phyloP scores from a whole-genome alignment of 371 early-diverging fungal genomes.

The Mortierella sp. region DNA sequence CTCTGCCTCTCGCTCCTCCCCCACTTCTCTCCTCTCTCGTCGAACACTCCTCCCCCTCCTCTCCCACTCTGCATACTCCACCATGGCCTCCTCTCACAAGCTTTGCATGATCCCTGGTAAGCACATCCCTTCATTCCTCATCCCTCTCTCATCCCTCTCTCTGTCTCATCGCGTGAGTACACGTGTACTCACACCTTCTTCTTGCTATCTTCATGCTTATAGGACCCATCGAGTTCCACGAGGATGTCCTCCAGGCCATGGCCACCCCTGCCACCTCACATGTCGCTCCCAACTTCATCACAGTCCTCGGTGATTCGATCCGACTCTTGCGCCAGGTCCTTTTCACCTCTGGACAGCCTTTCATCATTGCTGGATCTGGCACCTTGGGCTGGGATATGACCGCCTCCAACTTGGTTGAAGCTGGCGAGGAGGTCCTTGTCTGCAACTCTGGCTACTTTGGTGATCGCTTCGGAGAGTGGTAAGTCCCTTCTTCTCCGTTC shows the following conservation, averaged over 20 bases:
- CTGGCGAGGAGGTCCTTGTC: constrained; percentile 89
- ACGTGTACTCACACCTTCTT: background rate
- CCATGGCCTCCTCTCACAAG: constrained; percentile 63
- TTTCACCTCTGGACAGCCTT: constrained; percentile 90
- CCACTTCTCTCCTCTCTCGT: constrained; percentile 1
- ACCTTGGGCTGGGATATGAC: constrained; percentile 96
- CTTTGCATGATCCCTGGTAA: constrained; percentile 94
- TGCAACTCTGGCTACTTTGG: constrained; percentile 96
- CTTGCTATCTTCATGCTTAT: background rate
- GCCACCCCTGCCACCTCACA: constrained; percentile 93
- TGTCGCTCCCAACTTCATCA: constrained; percentile 90
- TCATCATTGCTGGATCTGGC: constrained; percentile 94
- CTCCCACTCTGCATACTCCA: constrained; percentile 23
- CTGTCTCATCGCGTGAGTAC: background rate
- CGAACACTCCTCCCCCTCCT: constrained; percentile 29
- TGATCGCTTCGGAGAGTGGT: constrained; percentile 94
- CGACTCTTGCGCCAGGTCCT: constrained; percentile 87
- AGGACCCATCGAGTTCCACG: constrained; percentile 95
- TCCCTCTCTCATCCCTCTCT: background rate
- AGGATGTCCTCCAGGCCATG: constrained; percentile 88
- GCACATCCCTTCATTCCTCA: background rate
- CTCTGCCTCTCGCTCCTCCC: constrained; percentile 7
- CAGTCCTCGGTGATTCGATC: constrained; percentile 86
- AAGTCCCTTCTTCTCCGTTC: constrained; percentile 23
- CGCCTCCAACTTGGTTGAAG: constrained; percentile 90